Base-by-base conservation (phyloP, 257 asterid species). In the Solanum bulbocastanum region DNA sequence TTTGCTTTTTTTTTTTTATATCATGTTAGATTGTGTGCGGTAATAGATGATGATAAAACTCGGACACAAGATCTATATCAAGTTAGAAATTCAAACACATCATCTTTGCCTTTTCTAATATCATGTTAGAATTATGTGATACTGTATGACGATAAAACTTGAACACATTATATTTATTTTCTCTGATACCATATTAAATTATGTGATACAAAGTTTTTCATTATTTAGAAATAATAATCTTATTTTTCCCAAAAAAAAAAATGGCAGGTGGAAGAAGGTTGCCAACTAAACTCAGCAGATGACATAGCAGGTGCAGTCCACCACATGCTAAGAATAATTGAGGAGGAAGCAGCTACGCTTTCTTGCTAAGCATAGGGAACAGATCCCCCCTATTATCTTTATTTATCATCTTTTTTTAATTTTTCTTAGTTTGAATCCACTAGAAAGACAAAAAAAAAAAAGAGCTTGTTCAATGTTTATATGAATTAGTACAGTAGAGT, bases 271-370 rank as follows among this genome's bases (percentile, higher is more conserved):
- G 99, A 96, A 91, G 99, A 96, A 90, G 99, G 98, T 32, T 95
- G 99, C 93, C 96, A 92, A 86, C 92, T 97, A 65, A 96, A 90
- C 83, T 93, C 99, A 78, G 99, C 99, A 69, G 99, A 96, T 81
- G 98, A 94, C 89, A 94, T 97, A 86, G 98, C 99, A 16, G 94
- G 93, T 20, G 98, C 95, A 90, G 96, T 96, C 33, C 96, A 97
- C 90, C 99, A 96, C 93, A 94, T 97, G 92, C 95, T 97, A 35
- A 91, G 98, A 94, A 94, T 94, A 91, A 96, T 97, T 87, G 99
- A 96, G 92, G 99, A 94, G 85, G 99, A 96, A 90, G 91, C 92
- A 58, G 90, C 90, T 76, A 88, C 91, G 84, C 93, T 92, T 87
- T 94, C 93, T 92, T 90, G 93, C 90, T 91, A 91, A 92, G 85